A percentile compares a stretch with the other conserved stretches of the same genome.
These are phyloP conservation scores for Cercospora sp. DNA, from an alignment of 2,329 filamentous ascomycete genomes.

Conservation along the genomic window DNA sequence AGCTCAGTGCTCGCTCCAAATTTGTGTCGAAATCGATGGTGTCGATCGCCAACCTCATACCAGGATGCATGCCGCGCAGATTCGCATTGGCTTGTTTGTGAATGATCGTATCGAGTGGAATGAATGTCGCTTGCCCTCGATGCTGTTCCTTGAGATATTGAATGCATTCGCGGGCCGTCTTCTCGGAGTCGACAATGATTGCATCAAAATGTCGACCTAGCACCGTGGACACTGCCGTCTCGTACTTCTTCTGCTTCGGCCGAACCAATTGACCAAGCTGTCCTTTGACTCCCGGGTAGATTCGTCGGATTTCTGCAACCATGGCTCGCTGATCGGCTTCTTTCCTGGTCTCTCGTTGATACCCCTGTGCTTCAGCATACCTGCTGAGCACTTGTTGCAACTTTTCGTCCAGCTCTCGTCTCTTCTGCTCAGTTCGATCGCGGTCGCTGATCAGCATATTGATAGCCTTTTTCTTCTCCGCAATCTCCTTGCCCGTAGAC, in stretches of 20 bases:
- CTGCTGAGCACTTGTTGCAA: slow-evolving; percentile 77
- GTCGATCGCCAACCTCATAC: slow-evolving; percentile 85
- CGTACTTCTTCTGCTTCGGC: slow-evolving; percentile 95
- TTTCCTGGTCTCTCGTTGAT: slow-evolving; percentile 79
- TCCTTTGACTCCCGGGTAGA: slow-evolving; percentile 88
- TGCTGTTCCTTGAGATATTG: slow-evolving; percentile 90
- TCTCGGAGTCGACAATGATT: slow-evolving; percentile 91
- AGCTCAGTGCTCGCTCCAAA: slow-evolving; percentile 88
- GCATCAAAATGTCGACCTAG: slow-evolving; percentile 92
- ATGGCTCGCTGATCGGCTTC: slow-evolving; percentile 79
- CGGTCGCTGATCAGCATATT: slow-evolving; percentile 83
- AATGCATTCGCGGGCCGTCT: slow-evolving; percentile 90
- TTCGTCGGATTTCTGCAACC: slow-evolving; percentile 80
- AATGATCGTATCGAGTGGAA: slow-evolving; percentile 95
- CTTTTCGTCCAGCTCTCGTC: slow-evolving; percentile 89
- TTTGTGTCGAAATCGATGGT: slow-evolving; percentile 90
- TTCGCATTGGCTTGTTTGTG: slow-evolving; percentile 87
- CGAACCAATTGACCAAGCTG: slow-evolving; percentile 89
- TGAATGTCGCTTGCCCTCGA: slow-evolving; percentile 85
- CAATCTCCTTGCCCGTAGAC: slow-evolving; percentile 69
- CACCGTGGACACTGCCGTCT: slow-evolving; percentile 88
- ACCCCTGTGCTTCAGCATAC: slow-evolving; percentile 81
- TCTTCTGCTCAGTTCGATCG: slow-evolving; percentile 74
- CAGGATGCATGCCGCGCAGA: slow-evolving; percentile 82
- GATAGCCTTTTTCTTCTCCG: slow-evolving; percentile 85